phyloP scores from a whole-genome alignment of 768 basidiomycete genomes.

The Tulasnella sp. region DNA sequence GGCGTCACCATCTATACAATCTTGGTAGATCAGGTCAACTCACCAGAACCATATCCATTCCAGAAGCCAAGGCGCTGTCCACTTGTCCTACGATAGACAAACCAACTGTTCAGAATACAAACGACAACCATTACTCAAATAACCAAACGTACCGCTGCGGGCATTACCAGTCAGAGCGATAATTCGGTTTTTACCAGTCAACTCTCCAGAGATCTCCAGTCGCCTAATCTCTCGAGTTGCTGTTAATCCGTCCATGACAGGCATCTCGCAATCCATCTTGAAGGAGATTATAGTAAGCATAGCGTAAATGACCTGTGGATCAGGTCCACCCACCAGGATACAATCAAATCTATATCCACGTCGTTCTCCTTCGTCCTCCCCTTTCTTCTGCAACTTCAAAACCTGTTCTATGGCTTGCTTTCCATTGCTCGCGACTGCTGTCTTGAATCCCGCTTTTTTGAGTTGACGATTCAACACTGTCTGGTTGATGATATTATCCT shows the following conservation, averaged over 20 bases:
- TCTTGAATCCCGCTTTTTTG: constrained; percentile 20
- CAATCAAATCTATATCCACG: too few species aligned
- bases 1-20: too few species aligned
- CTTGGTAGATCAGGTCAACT: too few species aligned
- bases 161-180: constrained; percentile 24
- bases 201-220: constrained; percentile 18
- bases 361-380: too few species aligned
- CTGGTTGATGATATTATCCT: constrained; percentile 24
- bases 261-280: constrained; percentile 25
- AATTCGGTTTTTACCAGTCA: constrained; percentile 18
- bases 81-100: constrained; percentile 22
- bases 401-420: constrained; percentile 22
- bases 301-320: too few species aligned
- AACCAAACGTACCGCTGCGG: constrained; percentile 4
- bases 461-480: constrained; percentile 21
- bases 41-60: constrained; percentile 24
- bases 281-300: too few species aligned
- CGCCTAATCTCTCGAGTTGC: constrained; percentile 21
- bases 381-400: too few species aligned
- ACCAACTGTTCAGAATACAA: not conserved
- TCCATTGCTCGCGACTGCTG: constrained; percentile 21
- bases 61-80: constrained; percentile 19
- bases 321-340: constrained; percentile 20
- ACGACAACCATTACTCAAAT: too few species aligned
- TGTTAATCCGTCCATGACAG: constrained; percentile 21